Evolutionary conservation across 768 basidiomycete genomes (phyloP).

Genomic region (Boletus rubropictus): DNA sequence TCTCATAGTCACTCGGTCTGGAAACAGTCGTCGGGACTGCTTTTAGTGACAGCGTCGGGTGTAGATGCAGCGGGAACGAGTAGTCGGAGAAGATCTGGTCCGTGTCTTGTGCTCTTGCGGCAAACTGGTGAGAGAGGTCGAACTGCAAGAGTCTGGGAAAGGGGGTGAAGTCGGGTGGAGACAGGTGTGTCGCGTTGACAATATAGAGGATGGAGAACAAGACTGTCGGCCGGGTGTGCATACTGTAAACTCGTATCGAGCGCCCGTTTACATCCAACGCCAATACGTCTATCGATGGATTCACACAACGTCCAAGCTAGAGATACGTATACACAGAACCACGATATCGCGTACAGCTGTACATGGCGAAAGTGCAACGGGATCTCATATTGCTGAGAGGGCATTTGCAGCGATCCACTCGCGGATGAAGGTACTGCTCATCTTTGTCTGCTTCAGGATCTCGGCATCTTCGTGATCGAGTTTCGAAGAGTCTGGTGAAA

Average conservation of each 20-base stretch:
- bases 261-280: no score
- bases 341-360: background rate
- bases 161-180: background rate
- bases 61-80: conserved; percentile 4
- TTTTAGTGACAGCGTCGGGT: conserved; percentile 31
- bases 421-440: conserved; percentile 92
- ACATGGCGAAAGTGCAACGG: background rate
- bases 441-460: conserved; percentile 70
- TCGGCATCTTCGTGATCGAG: conserved; percentile 64
- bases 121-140: conserved; percentile 18
- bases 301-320: conserved; percentile 1
- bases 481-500: conserved; percentile 57
- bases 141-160: conserved; percentile 19
- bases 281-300: background rate
- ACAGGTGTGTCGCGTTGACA: background rate
- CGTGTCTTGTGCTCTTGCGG: background rate
- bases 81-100: conserved; percentile 6
- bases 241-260: background rate
- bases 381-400: conserved; percentile 7
- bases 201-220: background rate
- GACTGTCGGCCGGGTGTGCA: conserved; percentile 3
- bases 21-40: conserved; percentile 49
- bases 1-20: conserved; percentile 49
- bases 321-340: background rate
- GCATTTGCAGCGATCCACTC: conserved; percentile 63